Evolutionary conservation across 2,329 filamentous ascomycete genomes (phyloP).

Genomic region (Nectriaceae sp.): DNA sequence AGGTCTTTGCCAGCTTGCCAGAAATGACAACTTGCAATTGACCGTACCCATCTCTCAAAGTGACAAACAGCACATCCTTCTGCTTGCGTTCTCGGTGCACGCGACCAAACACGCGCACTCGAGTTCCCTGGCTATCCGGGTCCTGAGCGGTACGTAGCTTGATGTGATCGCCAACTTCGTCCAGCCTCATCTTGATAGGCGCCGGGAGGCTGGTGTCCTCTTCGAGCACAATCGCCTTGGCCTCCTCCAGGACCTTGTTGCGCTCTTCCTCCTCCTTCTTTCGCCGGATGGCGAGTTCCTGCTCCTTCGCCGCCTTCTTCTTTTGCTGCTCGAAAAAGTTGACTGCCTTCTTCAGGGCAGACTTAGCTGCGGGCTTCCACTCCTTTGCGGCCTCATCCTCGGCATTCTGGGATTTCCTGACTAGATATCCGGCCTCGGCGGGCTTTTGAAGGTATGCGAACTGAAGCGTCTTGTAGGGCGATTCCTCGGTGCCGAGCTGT

Average conservation of each 20-base stretch:
- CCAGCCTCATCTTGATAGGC: constrained; percentile 74
- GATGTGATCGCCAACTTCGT: constrained; percentile 38
- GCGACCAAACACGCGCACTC: constrained; percentile 79
- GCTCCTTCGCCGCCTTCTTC: constrained; percentile 25
- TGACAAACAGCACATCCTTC: constrained; percentile 84
- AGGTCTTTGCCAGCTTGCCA: constrained; percentile 85
- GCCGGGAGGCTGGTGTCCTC: constrained; percentile 74
- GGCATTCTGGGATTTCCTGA: constrained; percentile 59
- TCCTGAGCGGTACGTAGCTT: constrained; percentile 37
- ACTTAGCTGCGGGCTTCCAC: constrained; percentile 30
- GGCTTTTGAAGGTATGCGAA: constrained; percentile 65
- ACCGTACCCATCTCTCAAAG: constrained; percentile 74
- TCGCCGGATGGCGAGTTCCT: constrained; percentile 20
- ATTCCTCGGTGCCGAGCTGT: constrained; percentile 67
- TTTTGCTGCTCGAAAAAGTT: constrained; percentile 25
- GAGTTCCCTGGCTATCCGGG: constrained; percentile 30
- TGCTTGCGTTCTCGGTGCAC: constrained; percentile 81
- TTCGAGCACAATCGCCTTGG: constrained; percentile 29
- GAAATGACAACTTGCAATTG: constrained; percentile 62
- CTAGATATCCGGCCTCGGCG: constrained; percentile 32
- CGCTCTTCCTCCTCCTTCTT: constrained; percentile 25
- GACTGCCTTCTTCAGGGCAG: constrained; percentile 31
- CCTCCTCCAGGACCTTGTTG: constrained; percentile 26
- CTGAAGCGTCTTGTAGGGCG: constrained; percentile 80
- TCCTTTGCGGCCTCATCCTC: constrained; percentile 38